These are phyloP conservation scores for Corylus americana DNA, from an alignment of 306 rosid species.

Conservation along the genomic window DNA sequence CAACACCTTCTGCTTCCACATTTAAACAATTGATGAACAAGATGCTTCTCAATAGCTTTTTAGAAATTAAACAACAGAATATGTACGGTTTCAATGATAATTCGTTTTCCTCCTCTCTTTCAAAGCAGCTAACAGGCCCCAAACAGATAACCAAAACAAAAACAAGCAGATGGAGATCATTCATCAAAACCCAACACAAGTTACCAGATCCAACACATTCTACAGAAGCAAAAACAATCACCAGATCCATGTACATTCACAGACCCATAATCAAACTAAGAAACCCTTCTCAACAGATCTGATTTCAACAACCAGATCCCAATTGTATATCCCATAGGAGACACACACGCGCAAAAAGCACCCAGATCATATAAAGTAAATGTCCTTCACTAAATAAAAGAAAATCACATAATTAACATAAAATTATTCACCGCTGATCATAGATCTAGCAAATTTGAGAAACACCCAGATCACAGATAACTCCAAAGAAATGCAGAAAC, in stretches of 20 bases:
- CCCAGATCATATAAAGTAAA: slow-evolving; percentile 22
- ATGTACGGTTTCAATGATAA: neutral
- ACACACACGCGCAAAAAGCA: neutral
- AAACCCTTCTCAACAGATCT: slow-evolving; percentile 33
- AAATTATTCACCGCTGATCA: slow-evolving; percentile 6
- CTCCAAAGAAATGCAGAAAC: slow-evolving; percentile 22
- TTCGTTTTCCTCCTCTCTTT: neutral
- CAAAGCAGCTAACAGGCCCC: slow-evolving; percentile 6
- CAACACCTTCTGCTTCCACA: too few species aligned
- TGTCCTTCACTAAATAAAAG: neutral
- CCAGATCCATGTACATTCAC: slow-evolving; percentile 27
- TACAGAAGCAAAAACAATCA: slow-evolving; percentile 9
- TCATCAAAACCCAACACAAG: slow-evolving; percentile 2
- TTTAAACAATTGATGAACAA: neutral
- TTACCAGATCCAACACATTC: slow-evolving; percentile 23
- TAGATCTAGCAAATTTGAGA: slow-evolving; percentile 50
- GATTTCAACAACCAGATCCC: slow-evolving; percentile 17
- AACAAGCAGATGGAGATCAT: slow-evolving; percentile 8
- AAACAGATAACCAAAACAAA: neutral
- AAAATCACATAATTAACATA: neutral
- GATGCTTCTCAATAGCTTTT: neutral
- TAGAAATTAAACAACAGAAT: slow-evolving; percentile 1
- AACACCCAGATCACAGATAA: slow-evolving; percentile 32
- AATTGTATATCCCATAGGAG: neutral
- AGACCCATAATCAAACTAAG: slow-evolving; percentile 1